These are phyloP conservation scores for Cryptococcus deneoformans DNA, from an alignment of 1,284 basidiomycete genomes.

Conservation along the genomic window DNA sequence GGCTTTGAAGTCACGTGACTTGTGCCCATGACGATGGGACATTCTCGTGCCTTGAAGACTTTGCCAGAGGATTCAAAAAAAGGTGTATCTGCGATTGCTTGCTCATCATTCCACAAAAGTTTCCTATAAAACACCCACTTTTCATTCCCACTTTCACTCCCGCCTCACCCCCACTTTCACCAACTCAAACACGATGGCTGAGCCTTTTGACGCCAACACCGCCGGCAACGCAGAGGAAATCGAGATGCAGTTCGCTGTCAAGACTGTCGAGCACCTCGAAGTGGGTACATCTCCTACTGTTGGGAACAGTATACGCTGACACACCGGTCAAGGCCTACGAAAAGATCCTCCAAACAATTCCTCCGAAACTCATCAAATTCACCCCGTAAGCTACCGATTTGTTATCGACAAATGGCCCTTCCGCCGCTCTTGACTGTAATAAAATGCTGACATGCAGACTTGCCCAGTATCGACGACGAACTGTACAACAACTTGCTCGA, in stretches of 20 bases:
- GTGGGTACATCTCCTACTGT: constrained; percentile 48
- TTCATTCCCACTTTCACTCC: no score
- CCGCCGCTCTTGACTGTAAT: no score
- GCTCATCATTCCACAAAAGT: no score
- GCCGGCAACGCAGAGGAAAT: constrained; percentile 92
- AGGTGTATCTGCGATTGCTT: no score
- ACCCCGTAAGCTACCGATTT: constrained; percentile 61
- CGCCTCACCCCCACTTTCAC: not conserved
- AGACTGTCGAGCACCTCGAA: constrained; percentile 93
- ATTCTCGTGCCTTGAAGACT: no score
- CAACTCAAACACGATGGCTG: constrained; percentile 35
- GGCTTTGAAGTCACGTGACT: no score
- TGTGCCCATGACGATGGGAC: no score
- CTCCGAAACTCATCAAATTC: constrained; percentile 70
- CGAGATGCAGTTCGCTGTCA: constrained; percentile 97
- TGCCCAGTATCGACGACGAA: constrained; percentile 78
- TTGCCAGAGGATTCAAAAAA: no score
- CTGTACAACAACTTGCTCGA: constrained; percentile 75
- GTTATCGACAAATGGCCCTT: no score
- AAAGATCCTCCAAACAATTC: constrained; percentile 83
- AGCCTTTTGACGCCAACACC: constrained; percentile 73
- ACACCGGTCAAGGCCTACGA: constrained; percentile 76
- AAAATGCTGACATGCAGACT: not conserved
- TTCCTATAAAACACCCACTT: no score
- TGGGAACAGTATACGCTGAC: not conserved